phyloP scores from a whole-genome alignment of 345 rosid genomes.

The Toxicodendron radicans region DNA sequence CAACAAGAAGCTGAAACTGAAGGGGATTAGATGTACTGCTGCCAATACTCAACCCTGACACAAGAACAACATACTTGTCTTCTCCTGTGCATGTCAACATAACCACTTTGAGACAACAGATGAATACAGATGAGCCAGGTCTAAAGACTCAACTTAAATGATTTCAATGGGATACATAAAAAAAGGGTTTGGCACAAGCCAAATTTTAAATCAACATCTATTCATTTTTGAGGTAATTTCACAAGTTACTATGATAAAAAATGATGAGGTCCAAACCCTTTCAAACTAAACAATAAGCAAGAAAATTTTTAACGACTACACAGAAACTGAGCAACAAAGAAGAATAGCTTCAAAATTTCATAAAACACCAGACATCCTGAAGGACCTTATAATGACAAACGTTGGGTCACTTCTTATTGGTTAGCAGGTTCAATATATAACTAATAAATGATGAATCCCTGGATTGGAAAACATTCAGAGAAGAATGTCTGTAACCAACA shows the following conservation, averaged over 20 bases:
- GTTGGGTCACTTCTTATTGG: neutral
- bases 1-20: constrained; percentile 90
- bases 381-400: neutral
- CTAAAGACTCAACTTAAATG: neutral
- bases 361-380: neutral
- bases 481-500: neutral
- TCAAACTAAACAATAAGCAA: neutral
- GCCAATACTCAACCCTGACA: constrained; percentile 83
- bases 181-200: neutral
- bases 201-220: neutral
- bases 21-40: constrained; percentile 74
- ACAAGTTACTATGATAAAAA: too few species aligned
- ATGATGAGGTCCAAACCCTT: too few species aligned
- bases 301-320: neutral
- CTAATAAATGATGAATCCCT: neutral
- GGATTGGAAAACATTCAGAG: neutral
- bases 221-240: too few species aligned
- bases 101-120: constrained; percentile 23
- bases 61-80: constrained; percentile 76
- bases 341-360: neutral
- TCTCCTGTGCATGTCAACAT: constrained; percentile 53
- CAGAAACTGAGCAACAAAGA: neutral
- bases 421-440: neutral
- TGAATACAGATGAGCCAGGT: constrained; percentile 4
- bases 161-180: neutral